Evolutionary conservation across 2,329 filamentous ascomycete genomes (phyloP).

Genomic region (Microascus cirrosus): DNA sequence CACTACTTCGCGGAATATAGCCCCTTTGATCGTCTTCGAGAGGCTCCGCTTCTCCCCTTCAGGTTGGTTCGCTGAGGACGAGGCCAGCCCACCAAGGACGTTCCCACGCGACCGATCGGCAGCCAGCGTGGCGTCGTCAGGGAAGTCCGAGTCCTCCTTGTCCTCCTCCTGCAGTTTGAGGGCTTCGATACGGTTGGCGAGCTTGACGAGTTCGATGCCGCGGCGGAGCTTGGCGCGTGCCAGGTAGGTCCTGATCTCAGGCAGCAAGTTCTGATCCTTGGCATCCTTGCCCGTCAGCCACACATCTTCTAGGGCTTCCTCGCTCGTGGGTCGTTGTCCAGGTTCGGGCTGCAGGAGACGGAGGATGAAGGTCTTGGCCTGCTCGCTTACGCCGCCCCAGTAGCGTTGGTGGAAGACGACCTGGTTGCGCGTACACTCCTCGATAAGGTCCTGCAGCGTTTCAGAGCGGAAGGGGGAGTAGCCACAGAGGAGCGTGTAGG

Average conservation of each 20-base stretch:
- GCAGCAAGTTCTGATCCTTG: constrained; percentile 91
- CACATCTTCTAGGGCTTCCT: constrained; percentile 68
- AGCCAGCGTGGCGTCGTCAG: constrained; percentile 48
- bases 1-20: constrained; percentile 91
- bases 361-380: constrained; percentile 91
- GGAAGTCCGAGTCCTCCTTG: constrained; percentile 62
- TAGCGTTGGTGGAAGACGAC: constrained; percentile 96
- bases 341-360: constrained; percentile 67
- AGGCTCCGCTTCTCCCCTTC: constrained; percentile 25
- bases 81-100: constrained; percentile 11
- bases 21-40: constrained; percentile 42
- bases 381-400: constrained; percentile 93
- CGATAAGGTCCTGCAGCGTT: constrained; percentile 83
- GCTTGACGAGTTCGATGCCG: constrained; percentile 91
- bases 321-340: constrained; percentile 67
- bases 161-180: constrained; percentile 91
- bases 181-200: constrained; percentile 88
- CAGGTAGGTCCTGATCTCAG: constrained; percentile 90
- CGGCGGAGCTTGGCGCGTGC: constrained; percentile 83
- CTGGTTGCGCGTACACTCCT: constrained; percentile 75
- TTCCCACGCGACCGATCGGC: constrained; percentile 22
- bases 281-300: constrained; percentile 91
- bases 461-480: constrained; percentile 98
- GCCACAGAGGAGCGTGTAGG: constrained; percentile 93
- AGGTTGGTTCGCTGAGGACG: constrained; percentile 3